Evolutionary conservation across 768 basidiomycete species (phyloP).

Genomic region (Tylopilus sp.): DNA sequence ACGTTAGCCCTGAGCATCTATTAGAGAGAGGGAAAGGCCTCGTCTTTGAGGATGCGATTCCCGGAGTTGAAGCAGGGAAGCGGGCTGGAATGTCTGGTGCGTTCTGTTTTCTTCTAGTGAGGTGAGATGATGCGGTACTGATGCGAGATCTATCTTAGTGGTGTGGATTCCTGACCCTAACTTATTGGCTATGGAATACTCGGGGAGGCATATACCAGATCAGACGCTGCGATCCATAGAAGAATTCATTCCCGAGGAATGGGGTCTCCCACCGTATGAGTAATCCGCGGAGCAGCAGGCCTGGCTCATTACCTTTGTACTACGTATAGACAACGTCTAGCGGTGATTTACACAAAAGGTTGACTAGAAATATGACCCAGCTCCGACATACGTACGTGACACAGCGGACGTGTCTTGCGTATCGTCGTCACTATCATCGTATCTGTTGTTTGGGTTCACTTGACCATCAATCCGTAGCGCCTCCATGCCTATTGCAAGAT

Average conservation of each 20-base stretch:
- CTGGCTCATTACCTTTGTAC: background rate
- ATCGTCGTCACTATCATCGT: slow-evolving; percentile 19
- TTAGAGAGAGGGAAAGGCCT: slow-evolving; percentile 59
- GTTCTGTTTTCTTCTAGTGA: slow-evolving; percentile 11
- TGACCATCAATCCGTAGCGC: slow-evolving; percentile 5
- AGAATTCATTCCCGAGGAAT: slow-evolving; percentile 75
- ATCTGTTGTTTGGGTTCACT: background rate
- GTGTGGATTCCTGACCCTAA: slow-evolving; percentile 83
- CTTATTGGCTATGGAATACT: slow-evolving; percentile 49
- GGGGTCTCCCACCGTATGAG: slow-evolving; percentile 75
- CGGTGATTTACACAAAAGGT: background rate
- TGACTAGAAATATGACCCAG: slow-evolving; percentile 44
- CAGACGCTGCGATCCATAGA: slow-evolving; percentile 59
- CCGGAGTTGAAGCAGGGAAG: slow-evolving; percentile 76
- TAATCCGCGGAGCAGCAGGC: slow-evolving; percentile 1
- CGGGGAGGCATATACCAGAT: slow-evolving; percentile 53
- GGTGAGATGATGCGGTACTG: slow-evolving; percentile 1
- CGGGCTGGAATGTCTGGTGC: slow-evolving; percentile 84
- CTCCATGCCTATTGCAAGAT: slow-evolving; percentile 8
- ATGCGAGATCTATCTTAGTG: slow-evolving; percentile 45
- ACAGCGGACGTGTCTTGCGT: slow-evolving; percentile 1
- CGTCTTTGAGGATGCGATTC: slow-evolving; percentile 80
- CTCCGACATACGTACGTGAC: slow-evolving; percentile 35
- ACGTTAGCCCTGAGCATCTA: slow-evolving; percentile 33
- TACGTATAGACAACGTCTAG: background rate